phyloP scores from a whole-genome alignment of 805 yeast species.

The Nakazawaea peltata region DNA sequence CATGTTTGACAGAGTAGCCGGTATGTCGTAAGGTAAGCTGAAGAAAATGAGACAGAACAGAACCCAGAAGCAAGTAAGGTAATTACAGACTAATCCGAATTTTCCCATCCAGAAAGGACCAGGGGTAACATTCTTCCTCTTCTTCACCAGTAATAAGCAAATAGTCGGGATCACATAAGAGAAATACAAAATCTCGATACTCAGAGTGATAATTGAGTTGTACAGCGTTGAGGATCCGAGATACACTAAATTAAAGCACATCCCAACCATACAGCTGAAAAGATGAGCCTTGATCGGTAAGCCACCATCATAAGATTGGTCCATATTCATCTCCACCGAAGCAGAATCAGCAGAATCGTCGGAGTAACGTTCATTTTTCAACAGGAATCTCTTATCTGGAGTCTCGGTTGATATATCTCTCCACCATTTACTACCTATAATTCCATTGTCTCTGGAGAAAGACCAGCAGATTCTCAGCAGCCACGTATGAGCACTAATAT shows the following conservation, averaged over 20 bases:
- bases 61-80: constrained; percentile 24
- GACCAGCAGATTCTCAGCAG: constrained; percentile 7
- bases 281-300: constrained; percentile 17
- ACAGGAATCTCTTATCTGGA: too few relatives aligned
- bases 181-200: constrained; percentile 19
- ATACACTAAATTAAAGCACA: constrained; percentile 3
- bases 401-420: constrained; percentile 10
- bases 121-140: constrained; percentile 26
- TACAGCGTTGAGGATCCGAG: constrained; percentile 10
- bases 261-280: constrained; percentile 4
- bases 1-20: constrained; percentile 32
- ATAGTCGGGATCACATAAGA: constrained; percentile 24
- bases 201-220: constrained; percentile 14
- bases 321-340: too few relatives aligned
- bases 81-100: constrained; percentile 24
- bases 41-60: constrained; percentile 28
- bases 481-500: constrained; percentile 9
- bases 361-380: too few relatives aligned
- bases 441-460: constrained; percentile 10
- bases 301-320: too few relatives aligned
- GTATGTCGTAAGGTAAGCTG: constrained; percentile 31
- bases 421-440: constrained; percentile 6
- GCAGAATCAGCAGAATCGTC: too few relatives aligned
- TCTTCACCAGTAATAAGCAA: constrained; percentile 25
- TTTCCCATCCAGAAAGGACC: constrained; percentile 30